Evolutionary conservation across 2,329 filamentous ascomycete species (phyloP), one percentile per base, ranked within the genome.

Genomic region (Incumbomyces delicatus): DNA sequence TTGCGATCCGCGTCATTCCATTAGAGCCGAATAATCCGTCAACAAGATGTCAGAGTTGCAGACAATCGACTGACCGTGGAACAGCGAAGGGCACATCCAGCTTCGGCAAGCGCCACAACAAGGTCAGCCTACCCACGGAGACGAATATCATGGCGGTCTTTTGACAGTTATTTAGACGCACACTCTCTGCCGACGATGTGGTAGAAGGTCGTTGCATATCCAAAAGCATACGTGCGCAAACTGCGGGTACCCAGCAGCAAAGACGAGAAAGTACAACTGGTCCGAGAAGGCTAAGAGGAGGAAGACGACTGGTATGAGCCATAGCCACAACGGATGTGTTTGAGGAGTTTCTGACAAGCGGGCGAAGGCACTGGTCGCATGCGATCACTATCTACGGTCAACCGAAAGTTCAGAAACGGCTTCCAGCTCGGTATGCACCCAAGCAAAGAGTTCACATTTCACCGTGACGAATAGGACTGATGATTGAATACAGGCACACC

Each of bases 231-330:
- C 88, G 69, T 98, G 92, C 79, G 73, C 90, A 63, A 80, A 78
- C 66, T 98, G 92, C 80, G 92, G 89, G 71, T 98, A 95, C 77
- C 92, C 92, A 69, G 77, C 88, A 69, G 92, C 92, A 73, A 95
- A 94, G 83, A 89, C 79, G 73, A 83, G 92, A 73, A 94, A 95
- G 83, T 98, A 83, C 84, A 95, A 98, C 86, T 98, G 92, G 92
- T 81, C 86, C 73, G 90, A 96, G 82, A 98, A 98, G 86, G 90
- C 89, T 65, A 96, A 96, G 87, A 81, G 92, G 74, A 94, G 92
- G 85, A 96, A 95, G 89, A 95, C 90, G 68, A 90, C 86, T 70
- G 43, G 43, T 46, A 18, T 16, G 43, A 40, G 14, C 16, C 6
- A 40, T 16, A 18, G 37, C n/a, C n/a, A 42, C 29, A 8, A 10